Conservation (phyloP, 768 basidiomycete species). For the Flagelloscypha sp. region DNA sequence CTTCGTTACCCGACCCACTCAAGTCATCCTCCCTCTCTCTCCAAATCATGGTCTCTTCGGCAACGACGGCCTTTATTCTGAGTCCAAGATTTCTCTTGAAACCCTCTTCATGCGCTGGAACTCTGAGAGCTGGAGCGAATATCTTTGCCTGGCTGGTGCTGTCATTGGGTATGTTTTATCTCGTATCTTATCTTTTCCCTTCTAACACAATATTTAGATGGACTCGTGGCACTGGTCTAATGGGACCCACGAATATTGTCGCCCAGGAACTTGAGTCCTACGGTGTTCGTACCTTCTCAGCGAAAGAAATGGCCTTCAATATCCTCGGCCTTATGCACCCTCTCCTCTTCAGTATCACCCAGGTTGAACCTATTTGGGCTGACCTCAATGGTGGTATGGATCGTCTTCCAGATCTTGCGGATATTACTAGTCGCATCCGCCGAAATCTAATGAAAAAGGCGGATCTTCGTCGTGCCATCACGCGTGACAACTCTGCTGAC, state of each 20-base stretch:
- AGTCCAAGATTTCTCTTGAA: slow-evolving; percentile 97
- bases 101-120: slow-evolving; percentile 97
- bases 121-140: slow-evolving; percentile 99
- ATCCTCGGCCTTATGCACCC: slow-evolving; percentile 99
- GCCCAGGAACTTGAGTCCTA: slow-evolving; percentile 89
- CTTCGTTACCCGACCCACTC: slow-evolving; percentile 96
- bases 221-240: slow-evolving; percentile 97
- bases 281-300: slow-evolving; percentile 96
- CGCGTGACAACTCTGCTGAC: slow-evolving; percentile 92
- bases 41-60: slow-evolving; percentile 98
- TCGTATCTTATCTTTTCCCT: not conserved
- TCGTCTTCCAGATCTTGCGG: slow-evolving; percentile 88
- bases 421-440: slow-evolving; percentile 85
- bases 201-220: slow-evolving; percentile 43
- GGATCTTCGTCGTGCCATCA: slow-evolving; percentile 86
- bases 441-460: slow-evolving; percentile 74
- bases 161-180: slow-evolving; percentile 76
- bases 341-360: slow-evolving; percentile 96
- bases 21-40: slow-evolving; percentile 94
- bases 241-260: slow-evolving; percentile 91
- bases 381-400: slow-evolving; percentile 99
- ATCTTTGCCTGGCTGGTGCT: slow-evolving; percentile 94
- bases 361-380: slow-evolving; percentile 99
- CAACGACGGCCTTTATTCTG: slow-evolving; percentile 95
- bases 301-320: slow-evolving; percentile 99